These are phyloP conservation scores for Cajanus cajan DNA, from an alignment of 306 rosid genomes.

Conservation along the genomic window DNA sequence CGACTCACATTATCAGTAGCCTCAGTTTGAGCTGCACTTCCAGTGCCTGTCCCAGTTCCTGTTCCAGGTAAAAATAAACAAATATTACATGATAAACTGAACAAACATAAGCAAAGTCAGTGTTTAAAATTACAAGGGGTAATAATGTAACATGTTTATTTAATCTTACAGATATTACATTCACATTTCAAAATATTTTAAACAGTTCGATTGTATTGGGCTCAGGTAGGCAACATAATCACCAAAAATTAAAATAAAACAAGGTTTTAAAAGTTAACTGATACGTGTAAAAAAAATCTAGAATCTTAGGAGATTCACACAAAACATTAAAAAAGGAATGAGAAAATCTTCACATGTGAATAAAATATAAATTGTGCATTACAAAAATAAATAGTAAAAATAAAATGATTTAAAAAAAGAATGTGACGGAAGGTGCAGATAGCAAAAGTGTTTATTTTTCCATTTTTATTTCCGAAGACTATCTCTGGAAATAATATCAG, in stretches of 20 bases:
- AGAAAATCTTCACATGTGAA: not conserved
- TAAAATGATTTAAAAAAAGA: not conserved
- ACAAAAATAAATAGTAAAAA: not conserved
- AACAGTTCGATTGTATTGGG: not conserved
- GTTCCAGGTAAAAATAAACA: conserved; percentile 33
- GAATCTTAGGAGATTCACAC: not conserved
- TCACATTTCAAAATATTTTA: conserved; percentile 25
- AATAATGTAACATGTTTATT: not conserved
- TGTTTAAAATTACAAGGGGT: conserved; percentile 19
- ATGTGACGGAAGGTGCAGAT: conserved; percentile 10
- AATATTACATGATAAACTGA: not conserved
- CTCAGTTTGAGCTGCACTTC: conserved; percentile 57
- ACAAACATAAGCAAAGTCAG: conserved; percentile 13
- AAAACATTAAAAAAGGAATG: not conserved
- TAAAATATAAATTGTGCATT: not conserved
- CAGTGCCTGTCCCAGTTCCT: conserved; percentile 52
- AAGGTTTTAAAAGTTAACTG: conserved; percentile 6
- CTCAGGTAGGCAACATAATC: not conserved
- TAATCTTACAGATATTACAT: not conserved
- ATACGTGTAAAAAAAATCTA: not conserved
- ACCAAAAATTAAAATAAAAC: conserved; percentile 10
- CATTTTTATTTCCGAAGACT: conserved; percentile 1
- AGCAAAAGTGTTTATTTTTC: not conserved
- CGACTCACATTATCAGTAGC: conserved; percentile 57
- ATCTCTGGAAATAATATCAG: conserved; percentile 7